phyloP scores from a whole-genome alignment of 2,329 filamentous ascomycete genomes.

The Canariomyces notabilis region DNA sequence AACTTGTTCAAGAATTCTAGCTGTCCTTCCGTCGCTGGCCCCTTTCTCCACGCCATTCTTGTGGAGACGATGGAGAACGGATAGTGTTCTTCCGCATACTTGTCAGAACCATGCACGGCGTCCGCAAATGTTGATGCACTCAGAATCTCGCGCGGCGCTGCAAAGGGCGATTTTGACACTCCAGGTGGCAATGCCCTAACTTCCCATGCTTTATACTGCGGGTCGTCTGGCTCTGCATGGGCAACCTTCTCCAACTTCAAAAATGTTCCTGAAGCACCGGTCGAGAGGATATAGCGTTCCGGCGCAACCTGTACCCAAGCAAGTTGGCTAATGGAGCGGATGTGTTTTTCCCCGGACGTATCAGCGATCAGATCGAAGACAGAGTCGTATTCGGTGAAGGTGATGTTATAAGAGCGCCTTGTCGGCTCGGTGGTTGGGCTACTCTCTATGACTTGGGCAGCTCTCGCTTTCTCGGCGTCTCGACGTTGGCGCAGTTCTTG shows the following conservation, averaged over 20 bases:
- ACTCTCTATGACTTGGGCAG: constrained; percentile 14
- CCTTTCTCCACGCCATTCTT: constrained; percentile 63
- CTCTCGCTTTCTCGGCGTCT: constrained; percentile 38
- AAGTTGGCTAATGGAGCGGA: constrained; percentile 67
- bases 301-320: constrained; percentile 79
- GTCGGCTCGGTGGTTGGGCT: neutral
- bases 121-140: constrained; percentile 61
- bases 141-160: constrained; percentile 64
- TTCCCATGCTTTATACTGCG: constrained; percentile 42
- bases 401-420: constrained; percentile 45
- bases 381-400: constrained; percentile 85
- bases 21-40: constrained; percentile 60
- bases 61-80: constrained; percentile 62
- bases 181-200: constrained; percentile 43
- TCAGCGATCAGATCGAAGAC: constrained; percentile 89
- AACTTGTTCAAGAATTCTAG: constrained; percentile 66
- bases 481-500: constrained; percentile 46
- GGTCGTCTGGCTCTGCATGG: constrained; percentile 22
- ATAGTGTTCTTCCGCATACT: constrained; percentile 64
- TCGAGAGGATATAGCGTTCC: constrained; percentile 64
- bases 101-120: constrained; percentile 81
- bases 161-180: constrained; percentile 54
- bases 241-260: constrained; percentile 46
- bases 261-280: constrained; percentile 57
- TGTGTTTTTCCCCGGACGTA: constrained; percentile 70